Evolutionary conservation across 2,329 filamentous ascomycete genomes (phyloP).

Genomic region (Nemania abortiva): DNA sequence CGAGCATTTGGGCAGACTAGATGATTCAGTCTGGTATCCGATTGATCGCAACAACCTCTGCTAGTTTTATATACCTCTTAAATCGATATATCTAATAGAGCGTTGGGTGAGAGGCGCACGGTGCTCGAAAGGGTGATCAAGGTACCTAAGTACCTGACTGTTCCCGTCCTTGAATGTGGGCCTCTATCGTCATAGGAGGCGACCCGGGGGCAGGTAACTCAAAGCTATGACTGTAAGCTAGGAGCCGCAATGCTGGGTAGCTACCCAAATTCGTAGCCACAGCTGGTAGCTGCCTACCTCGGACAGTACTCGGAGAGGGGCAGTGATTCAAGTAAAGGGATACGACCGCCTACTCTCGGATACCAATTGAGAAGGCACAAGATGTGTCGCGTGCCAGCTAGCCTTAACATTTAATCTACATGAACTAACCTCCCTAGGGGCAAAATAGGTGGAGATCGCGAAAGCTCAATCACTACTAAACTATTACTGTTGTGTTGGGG

Average conservation of each 20-base stretch:
- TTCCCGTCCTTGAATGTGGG: neutral
- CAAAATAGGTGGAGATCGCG: slow-evolving; percentile 33
- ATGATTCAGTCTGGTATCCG: no score
- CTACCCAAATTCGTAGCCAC: neutral
- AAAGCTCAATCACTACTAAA: slow-evolving; percentile 14
- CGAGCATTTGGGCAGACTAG: no score
- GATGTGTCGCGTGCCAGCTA: neutral
- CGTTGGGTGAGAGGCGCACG: neutral
- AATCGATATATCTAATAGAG: neutral
- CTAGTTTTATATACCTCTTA: neutral
- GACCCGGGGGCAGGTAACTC: neutral
- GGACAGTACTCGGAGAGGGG: no score
- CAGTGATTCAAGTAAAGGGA: neutral
- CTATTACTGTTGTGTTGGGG: slow-evolving; percentile 12
- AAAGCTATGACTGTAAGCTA: neutral
- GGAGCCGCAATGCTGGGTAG: neutral
- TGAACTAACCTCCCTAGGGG: no score
- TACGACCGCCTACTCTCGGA: no score
- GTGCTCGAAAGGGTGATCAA: neutral
- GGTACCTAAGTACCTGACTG: neutral
- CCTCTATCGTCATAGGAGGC: neutral
- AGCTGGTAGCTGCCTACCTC: neutral
- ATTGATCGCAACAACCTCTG: no score
- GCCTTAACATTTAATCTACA: no score
- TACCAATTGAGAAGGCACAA: slow-evolving; percentile 3